Conservation (phyloP, 2,329 filamentous ascomycete genomes). For the Corynespora cassiicola region DNA sequence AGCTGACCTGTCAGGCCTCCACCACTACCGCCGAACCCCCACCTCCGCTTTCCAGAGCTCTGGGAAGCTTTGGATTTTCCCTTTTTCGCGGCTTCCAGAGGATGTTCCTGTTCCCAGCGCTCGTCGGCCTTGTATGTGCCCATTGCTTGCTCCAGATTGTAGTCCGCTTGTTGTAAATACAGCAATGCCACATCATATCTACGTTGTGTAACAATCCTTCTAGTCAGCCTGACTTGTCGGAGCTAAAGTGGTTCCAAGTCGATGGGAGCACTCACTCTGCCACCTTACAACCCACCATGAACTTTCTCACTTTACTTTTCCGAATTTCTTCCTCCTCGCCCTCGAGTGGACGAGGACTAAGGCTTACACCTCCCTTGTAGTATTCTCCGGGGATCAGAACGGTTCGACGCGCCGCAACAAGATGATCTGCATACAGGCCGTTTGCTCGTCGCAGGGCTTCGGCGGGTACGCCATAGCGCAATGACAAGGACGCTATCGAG, state of each 20-base stretch:
- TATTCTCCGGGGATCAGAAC: conserved; percentile 74
- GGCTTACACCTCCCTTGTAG: conserved; percentile 70
- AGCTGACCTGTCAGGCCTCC: conserved; percentile 45
- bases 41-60: conserved; percentile 37
- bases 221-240: conserved; percentile 35
- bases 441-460: conserved; percentile 70
- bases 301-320: conserved; percentile 74
- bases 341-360: conserved; percentile 75
- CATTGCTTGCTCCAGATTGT: conserved; percentile 70
- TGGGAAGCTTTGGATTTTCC: conserved; percentile 46
- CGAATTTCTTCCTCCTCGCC: conserved; percentile 75
- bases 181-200: conserved; percentile 74
- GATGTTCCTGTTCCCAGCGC: conserved; percentile 75
- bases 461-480: conserved; percentile 74
- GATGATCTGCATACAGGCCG: conserved; percentile 73
- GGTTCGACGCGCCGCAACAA: conserved; percentile 72
- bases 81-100: conserved; percentile 57
- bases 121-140: conserved; percentile 74
- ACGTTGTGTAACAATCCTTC: conserved; percentile 39
- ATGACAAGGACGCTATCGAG: conserved; percentile 70
- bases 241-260: background rate
- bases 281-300: conserved; percentile 81
- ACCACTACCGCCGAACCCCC: conserved; percentile 39
- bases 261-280: conserved; percentile 65
- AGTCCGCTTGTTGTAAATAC: conserved; percentile 74